Evolutionary conservation across 371 early-diverging fungal genomes (phyloP).

Genomic region (Haplosporangium sp.): DNA sequence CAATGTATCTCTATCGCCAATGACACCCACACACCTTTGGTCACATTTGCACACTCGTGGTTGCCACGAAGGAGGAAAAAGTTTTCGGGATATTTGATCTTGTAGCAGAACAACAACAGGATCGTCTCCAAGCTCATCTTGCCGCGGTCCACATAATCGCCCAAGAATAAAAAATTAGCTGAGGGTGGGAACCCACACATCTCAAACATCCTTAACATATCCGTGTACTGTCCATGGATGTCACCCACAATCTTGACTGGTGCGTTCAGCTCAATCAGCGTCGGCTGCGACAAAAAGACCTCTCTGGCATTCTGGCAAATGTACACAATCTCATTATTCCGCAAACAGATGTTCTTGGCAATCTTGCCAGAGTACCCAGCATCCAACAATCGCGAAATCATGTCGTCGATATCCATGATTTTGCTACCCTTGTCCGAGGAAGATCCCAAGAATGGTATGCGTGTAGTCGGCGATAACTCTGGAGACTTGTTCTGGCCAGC

Average conservation of each 20-base stretch:
- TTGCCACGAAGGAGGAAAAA: slow-evolving; percentile 98
- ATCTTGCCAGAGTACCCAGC: slow-evolving; percentile 83
- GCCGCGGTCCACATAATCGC: slow-evolving; percentile 99
- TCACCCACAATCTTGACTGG: slow-evolving; percentile 98
- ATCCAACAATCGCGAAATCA: slow-evolving; percentile 84
- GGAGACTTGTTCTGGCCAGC: slow-evolving; percentile 17
- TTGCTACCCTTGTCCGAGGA: slow-evolving; percentile 42
- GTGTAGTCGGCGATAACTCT: slow-evolving; percentile 46
- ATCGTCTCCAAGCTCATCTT: slow-evolving; percentile 98
- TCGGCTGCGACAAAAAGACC: slow-evolving; percentile 94
- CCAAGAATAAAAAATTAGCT: slow-evolving; percentile 95
- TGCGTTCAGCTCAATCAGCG: slow-evolving; percentile 95
- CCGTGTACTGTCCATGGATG: slow-evolving; percentile 96
- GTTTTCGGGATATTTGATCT: slow-evolving; percentile 97
- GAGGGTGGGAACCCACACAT: slow-evolving; percentile 93
- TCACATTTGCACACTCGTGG: slow-evolving; percentile 98
- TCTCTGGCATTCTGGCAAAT: slow-evolving; percentile 92
- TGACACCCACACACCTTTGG: slow-evolving; percentile 71
- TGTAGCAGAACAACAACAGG: slow-evolving; percentile 93
- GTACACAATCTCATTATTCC: slow-evolving; percentile 87
- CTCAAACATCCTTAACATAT: slow-evolving; percentile 92
- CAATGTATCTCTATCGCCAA: no score
- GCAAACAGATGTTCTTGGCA: slow-evolving; percentile 80
- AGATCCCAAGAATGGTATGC: slow-evolving; percentile 43
- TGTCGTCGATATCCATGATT: slow-evolving; percentile 84